Evolutionary conservation across 768 basidiomycete genomes (phyloP), one percentile per base, ranked within the genome.

Genomic region (Cubamyces sp.): DNA sequence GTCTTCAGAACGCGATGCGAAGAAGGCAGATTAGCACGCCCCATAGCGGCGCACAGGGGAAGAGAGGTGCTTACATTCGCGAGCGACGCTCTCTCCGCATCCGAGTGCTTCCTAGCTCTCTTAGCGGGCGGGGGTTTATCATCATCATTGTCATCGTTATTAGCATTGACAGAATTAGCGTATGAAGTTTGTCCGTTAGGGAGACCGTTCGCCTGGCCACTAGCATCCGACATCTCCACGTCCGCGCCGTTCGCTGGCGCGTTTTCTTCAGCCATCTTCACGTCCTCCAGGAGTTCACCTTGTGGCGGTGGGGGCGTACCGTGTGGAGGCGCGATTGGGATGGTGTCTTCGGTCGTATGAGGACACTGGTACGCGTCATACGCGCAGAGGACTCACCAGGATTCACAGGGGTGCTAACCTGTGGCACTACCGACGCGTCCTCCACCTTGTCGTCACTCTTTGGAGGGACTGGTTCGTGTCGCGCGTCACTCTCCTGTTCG

Each of bases 121-220:
- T 94, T 94, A 62, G 91, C 88, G 28, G 92, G 92, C n/a, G 88
- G 90, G 15, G 87, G 89, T 63, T 81, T 77, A 60, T 83, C 79
- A 64, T 87, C 85, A 61, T 87, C 58, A 64, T 64, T 86, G 67
- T 84, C 81, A 72, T 70, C 69, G 67, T 68, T 66, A 72, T 67
- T 66, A 68, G 68, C 61, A 68, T 61, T 63, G 43, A 68, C 68
- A 73, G 62, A 66, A 72, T 68, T 72, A 72, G 71, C 67, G 64
- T 73, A 73, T 60, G 71, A 69, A 53, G 59, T 65, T 45, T 66
- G 70, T 61, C 71, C 71, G 60, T 71, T 68, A 64, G 68, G 47
- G 53, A 69, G 64, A 28, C 60, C 68, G 41, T 69, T 70, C 54
- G 67, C 59, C 63, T 68, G 63, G 34, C 65, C 67, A 51, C 70